Base-by-base conservation (phyloP, 2,329 filamentous ascomycete genomes). In the Hypoxylon sp. region DNA sequence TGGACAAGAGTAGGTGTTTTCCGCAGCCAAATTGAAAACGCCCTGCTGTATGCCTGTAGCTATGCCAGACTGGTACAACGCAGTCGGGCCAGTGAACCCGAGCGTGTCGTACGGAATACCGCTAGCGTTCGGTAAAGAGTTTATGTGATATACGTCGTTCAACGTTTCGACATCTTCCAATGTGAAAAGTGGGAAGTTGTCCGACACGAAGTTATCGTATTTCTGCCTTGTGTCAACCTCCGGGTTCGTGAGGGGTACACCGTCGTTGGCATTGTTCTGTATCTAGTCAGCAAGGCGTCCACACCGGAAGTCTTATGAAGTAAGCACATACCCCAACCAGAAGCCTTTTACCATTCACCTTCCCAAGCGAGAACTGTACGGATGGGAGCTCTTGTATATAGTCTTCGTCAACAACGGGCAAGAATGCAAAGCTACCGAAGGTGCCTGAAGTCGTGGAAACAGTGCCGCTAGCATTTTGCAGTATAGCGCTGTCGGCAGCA, bases 1-100 rank as follows among this genome's bases (percentile, higher is more conserved):
- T 0, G 78, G 75, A 53, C 78, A 81, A 29, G 74, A 68, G 46
- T 79, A 80, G 1, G 75, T 78, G 1, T 71, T 73, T 65, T 82
- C 78, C 20, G 73, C 75, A 29, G 73, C 76, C 35, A 81, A 71
- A 57, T 78, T 73, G 48, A 71, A 64, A 4, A 73, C 75, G 6
- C 74, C 69, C 52, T 80, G 76, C 50, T 80, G 77, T 44, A 78
- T 74, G 6, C 78, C 77, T 1, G 72, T 75, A 0, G 68, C 75
- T 8, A 76, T 68, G 5, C 69, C 68, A 27, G 73, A 75, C 37
- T 77, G 69, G 32, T 76, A 77, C 19, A 80, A 55, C 0, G 78
- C 76, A 0, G 73, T 79, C 1, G 72, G 68, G 0, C 68, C 67
- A 0, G 41, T 56, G 32, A 66, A 60, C 7, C 73, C 73, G 2